Conservation (phyloP, 140 eudicot species). For the Stevia rebaudiana region DNA sequence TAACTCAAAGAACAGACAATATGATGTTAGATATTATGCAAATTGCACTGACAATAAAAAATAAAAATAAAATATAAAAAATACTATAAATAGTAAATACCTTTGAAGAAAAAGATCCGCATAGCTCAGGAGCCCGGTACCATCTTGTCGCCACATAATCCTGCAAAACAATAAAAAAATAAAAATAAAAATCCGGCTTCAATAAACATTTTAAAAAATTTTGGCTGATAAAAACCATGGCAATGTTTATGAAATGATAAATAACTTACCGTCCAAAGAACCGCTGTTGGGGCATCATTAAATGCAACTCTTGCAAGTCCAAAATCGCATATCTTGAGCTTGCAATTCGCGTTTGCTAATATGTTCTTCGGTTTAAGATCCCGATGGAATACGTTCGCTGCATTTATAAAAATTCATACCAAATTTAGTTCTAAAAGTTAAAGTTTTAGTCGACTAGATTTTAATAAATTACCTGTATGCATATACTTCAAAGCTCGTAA, state of each 20-base stretch:
- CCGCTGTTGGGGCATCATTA: slow-evolving; percentile 82
- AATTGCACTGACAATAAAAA: too few species aligned
- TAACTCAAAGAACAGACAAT: slow-evolving; percentile 6
- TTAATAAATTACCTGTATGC: slow-evolving; percentile 68
- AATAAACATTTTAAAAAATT: not conserved
- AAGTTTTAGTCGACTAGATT: not conserved
- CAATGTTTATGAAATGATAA: not conserved
- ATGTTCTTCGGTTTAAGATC: slow-evolving; percentile 96
- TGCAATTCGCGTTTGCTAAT: slow-evolving; percentile 92
- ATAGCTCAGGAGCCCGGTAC: slow-evolving; percentile 96
- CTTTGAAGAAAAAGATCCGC: slow-evolving; percentile 94
- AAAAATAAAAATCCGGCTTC: not conserved
- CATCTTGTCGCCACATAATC: slow-evolving; percentile 98
- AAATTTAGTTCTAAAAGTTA: slow-evolving; percentile 5
- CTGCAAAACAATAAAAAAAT: slow-evolving; percentile 33
- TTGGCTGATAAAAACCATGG: not conserved
- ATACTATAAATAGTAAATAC: slow-evolving; percentile 24
- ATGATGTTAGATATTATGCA: slow-evolving; percentile 10
- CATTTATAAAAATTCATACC: slow-evolving; percentile 14
- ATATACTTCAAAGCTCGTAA: slow-evolving; percentile 83
- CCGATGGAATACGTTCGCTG: slow-evolving; percentile 93
- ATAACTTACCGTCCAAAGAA: slow-evolving; percentile 81
- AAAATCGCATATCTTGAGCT: slow-evolving; percentile 87
- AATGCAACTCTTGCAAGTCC: slow-evolving; percentile 95
- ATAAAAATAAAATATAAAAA: too few species aligned